A percentile compares a stretch with the other conserved stretches of the same genome.
phyloP scores from a whole-genome alignment of 345 rosid species.

The Melaleuca alternifolia region DNA sequence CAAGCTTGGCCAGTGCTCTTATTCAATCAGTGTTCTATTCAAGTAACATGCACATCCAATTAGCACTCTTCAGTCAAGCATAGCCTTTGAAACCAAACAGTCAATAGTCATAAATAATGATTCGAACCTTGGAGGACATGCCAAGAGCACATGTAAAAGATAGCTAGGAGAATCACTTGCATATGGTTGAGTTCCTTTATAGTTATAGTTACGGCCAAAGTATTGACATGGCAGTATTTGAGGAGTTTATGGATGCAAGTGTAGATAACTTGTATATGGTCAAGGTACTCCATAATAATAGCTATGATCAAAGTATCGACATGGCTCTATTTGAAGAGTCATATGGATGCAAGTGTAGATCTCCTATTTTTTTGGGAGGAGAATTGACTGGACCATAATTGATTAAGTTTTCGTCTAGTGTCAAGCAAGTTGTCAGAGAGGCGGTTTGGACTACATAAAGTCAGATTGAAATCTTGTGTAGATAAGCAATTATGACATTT shows the following conservation, averaged over 20 bases:
- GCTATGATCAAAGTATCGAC: background rate
- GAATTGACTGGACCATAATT: background rate
- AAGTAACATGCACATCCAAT: background rate
- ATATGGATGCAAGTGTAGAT: background rate
- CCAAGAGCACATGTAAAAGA: background rate
- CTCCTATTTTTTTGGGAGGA: background rate
- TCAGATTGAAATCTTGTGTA: background rate
- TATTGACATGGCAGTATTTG: no score
- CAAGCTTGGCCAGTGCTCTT: background rate
- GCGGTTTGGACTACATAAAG: background rate
- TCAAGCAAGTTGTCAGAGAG: background rate
- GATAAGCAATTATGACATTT: background rate
- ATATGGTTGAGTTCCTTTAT: background rate
- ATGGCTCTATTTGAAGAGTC: background rate
- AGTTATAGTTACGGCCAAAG: no score
- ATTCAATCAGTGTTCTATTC: background rate
- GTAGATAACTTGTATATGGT: no score
- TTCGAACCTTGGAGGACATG: background rate
- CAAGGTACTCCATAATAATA: background rate
- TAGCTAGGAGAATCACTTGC: background rate
- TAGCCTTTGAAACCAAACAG: background rate
- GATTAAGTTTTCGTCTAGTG: background rate
- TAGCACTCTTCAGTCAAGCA: background rate
- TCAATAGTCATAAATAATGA: background rate
- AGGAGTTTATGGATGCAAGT: no score